Evolutionary conservation across 2,329 filamentous ascomycete species (phyloP).

Genomic region (Diplocarpon rosae): DNA sequence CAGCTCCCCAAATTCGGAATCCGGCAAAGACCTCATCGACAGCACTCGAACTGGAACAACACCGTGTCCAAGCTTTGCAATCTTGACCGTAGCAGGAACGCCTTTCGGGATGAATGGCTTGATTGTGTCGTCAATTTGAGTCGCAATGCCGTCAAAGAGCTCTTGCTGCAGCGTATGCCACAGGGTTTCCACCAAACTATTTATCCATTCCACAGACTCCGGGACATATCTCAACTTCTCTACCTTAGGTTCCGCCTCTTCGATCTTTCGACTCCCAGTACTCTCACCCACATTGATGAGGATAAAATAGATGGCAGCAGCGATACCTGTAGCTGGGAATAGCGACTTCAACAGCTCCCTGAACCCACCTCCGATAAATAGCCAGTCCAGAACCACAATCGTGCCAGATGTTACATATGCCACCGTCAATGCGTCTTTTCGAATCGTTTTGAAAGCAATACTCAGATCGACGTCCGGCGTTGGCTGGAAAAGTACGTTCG

Average conservation of each 20-base stretch:
- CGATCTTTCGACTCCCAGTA: conserved; percentile 1
- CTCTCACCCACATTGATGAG: conserved; percentile 7
- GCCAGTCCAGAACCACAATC: conserved; percentile 12
- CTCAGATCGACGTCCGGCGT: conserved; percentile 12
- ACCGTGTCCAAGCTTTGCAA: conserved; percentile 12
- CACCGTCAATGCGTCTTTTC: conserved; percentile 7
- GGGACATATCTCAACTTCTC: conserved; percentile 14
- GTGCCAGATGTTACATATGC: conserved; percentile 10
- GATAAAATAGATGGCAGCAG: conserved; percentile 9
- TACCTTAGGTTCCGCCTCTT: conserved; percentile 8
- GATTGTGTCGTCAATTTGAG: conserved; percentile 14
- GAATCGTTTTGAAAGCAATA: conserved; percentile 11
- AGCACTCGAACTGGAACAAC: conserved; percentile 11
- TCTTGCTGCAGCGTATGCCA: conserved; percentile 13
- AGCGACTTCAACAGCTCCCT: conserved; percentile 12
- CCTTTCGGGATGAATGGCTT: conserved; percentile 14
- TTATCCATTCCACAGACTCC: conserved; percentile 16
- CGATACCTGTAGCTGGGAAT: conserved; percentile 11
- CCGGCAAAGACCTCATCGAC: conserved; percentile 16
- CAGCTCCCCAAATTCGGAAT: conserved; percentile 16
- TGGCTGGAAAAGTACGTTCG: conserved; percentile 16
- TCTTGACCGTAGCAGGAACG: conserved; percentile 13
- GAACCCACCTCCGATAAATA: conserved; percentile 14
- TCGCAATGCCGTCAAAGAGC: conserved; percentile 14
- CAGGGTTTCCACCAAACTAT: conserved; percentile 13